These are phyloP conservation scores for Kodamaea sp. DNA, from an alignment of 1,139 yeast species.

Conservation along the genomic window DNA sequence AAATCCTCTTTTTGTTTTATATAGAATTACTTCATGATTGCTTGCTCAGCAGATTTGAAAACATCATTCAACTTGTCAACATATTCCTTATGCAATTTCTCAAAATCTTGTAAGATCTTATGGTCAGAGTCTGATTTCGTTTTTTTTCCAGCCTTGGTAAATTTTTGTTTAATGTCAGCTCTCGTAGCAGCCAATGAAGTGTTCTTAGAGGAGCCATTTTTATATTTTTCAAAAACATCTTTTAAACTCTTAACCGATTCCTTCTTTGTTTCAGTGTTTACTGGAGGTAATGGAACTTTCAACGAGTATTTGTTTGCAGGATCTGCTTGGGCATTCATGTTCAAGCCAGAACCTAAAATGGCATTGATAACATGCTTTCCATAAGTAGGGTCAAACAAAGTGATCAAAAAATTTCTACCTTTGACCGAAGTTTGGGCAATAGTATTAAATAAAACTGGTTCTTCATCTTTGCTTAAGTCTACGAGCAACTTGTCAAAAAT, in stretches of 20 bases:
- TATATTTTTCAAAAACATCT: constrained; percentile 59
- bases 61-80: constrained; percentile 53
- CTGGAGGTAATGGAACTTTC: constrained; percentile 71
- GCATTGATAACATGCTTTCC: constrained; percentile 67
- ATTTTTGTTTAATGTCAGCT: constrained; percentile 53
- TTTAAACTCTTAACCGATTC: constrained; percentile 60
- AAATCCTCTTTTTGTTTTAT: background rate
- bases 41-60: constrained; percentile 58
- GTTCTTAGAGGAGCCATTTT: constrained; percentile 46
- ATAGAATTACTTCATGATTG: constrained; percentile 28
- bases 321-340: constrained; percentile 76
- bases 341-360: constrained; percentile 63
- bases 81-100: constrained; percentile 63
- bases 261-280: constrained; percentile 65
- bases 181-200: constrained; percentile 61
- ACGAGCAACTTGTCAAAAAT: constrained; percentile 62
- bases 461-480: constrained; percentile 44
- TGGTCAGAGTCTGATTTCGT: constrained; percentile 56
- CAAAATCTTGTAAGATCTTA: constrained; percentile 56
- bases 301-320: constrained; percentile 69
- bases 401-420: constrained; percentile 60
- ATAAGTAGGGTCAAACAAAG: constrained; percentile 79
- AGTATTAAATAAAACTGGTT: constrained; percentile 43
- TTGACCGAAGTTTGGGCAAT: constrained; percentile 76
- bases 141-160: constrained; percentile 43